phyloP scores from a whole-genome alignment of 345 rosid species.

The Brassica cretica region DNA sequence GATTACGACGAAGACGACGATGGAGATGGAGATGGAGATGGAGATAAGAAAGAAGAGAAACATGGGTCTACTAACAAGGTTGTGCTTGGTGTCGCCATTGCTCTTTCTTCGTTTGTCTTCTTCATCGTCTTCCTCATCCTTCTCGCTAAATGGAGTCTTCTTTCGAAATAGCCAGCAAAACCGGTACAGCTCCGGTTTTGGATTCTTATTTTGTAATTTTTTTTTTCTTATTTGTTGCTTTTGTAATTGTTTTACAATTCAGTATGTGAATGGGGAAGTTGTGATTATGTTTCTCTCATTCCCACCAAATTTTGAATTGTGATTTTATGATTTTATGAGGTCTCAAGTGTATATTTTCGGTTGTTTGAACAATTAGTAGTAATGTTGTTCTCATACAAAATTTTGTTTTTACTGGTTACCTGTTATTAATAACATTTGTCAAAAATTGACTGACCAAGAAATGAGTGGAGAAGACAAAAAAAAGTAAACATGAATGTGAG shows the following conservation, averaged over 20 bases:
- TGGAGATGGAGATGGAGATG: slow-evolving; percentile 40
- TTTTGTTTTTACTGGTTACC: neutral
- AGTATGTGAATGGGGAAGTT: neutral
- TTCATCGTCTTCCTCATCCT: slow-evolving; percentile 65
- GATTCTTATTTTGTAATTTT: neutral
- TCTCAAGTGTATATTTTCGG: neutral
- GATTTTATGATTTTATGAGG: neutral
- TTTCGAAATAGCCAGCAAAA: neutral
- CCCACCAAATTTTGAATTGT: neutral
- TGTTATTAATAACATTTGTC: neutral
- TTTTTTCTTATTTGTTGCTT: neutral
- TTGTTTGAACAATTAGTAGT: neutral
- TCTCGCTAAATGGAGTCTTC: slow-evolving; percentile 51
- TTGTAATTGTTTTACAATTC: neutral
- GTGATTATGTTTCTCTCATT: neutral
- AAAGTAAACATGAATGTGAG: neutral
- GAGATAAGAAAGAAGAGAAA: slow-evolving; percentile 43
- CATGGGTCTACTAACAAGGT: slow-evolving; percentile 63
- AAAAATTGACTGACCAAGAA: neutral
- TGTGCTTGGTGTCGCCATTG: slow-evolving; percentile 73
- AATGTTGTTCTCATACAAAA: neutral
- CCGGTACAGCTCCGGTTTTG: slow-evolving; percentile 1
- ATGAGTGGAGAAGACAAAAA: neutral
- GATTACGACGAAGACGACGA: slow-evolving; percentile 46
- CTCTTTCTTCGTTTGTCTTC: slow-evolving; percentile 67